These are phyloP conservation scores for Epichloe typhina DNA, from an alignment of 2,329 filamentous ascomycete species.

Conservation along the genomic window DNA sequence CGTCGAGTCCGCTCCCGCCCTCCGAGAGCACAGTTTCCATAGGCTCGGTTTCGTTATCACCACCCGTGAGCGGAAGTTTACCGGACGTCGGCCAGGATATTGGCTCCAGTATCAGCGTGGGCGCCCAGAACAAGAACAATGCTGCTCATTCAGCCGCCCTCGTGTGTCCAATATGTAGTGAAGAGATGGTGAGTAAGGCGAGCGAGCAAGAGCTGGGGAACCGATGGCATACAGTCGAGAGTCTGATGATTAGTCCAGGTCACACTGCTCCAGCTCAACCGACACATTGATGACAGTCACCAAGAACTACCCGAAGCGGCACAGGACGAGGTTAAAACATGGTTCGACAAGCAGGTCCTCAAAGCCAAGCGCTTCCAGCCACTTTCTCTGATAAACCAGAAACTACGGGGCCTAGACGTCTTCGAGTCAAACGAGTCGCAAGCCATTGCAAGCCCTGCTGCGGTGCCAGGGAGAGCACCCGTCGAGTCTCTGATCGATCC, in stretches of 20 bases:
- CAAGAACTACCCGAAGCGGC: slow-evolving; percentile 78
- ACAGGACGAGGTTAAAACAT: slow-evolving; percentile 91
- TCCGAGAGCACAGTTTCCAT: slow-evolving; percentile 66
- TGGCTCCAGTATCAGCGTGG: slow-evolving; percentile 64
- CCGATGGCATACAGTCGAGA: background rate
- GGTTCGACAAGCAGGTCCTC: slow-evolving; percentile 89
- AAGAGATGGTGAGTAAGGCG: slow-evolving; percentile 70
- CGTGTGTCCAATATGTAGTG: slow-evolving; percentile 93
- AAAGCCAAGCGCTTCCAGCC: slow-evolving; percentile 92
- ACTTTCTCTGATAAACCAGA: slow-evolving; percentile 82
- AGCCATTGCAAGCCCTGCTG: slow-evolving; percentile 18
- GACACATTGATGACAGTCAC: slow-evolving; percentile 73
- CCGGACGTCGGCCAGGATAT: slow-evolving; percentile 67
- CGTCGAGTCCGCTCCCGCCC: slow-evolving; percentile 36
- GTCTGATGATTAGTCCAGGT: slow-evolving; percentile 38
- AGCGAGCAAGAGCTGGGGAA: background rate
- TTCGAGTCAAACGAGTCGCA: slow-evolving; percentile 79
- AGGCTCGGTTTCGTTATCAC: slow-evolving; percentile 58
- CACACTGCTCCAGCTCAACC: slow-evolving; percentile 84
- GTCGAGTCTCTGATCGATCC: slow-evolving; percentile 49
- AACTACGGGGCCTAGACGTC: slow-evolving; percentile 80
- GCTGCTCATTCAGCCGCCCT: slow-evolving; percentile 44
- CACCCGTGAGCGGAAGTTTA: slow-evolving; percentile 43
- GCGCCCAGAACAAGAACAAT: slow-evolving; percentile 38
- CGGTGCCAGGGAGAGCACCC: slow-evolving; percentile 22